Percentiles rank a stretch among this genome's conserved stretches.
These are phyloP conservation scores for Blastocystis sp. DNA, from an alignment of 352 stramenopile genomes.

Conservation along the genomic window DNA sequence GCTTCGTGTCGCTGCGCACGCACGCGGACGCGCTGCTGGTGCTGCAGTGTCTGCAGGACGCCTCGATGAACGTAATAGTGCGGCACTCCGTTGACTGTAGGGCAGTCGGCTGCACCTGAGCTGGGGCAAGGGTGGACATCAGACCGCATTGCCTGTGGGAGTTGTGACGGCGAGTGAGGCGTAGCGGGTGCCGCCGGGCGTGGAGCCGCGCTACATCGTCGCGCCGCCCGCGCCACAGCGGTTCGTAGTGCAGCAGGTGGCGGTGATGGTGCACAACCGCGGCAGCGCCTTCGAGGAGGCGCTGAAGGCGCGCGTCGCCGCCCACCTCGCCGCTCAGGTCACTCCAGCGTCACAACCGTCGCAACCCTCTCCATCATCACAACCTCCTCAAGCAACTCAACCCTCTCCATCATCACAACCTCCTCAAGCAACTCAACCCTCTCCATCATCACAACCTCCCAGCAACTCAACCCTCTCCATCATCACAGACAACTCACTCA, in stretches of 20 bases:
- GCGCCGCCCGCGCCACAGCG: neutral
- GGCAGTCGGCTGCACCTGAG: neutral
- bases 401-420: too few species aligned
- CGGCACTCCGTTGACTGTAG: neutral
- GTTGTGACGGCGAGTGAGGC: neutral
- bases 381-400: too few species aligned
- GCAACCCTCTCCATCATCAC: too few species aligned
- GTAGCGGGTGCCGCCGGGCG: slow-evolving; percentile 19
- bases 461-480: too few species aligned
- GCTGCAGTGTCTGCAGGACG: slow-evolving; percentile 3
- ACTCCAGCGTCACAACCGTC: too few species aligned
- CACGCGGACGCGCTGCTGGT: slow-evolving; percentile 20
- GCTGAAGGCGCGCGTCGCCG: neutral
- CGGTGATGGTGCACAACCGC: slow-evolving; percentile 52
- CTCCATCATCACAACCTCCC: too few species aligned
- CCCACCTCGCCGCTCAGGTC: too few species aligned
- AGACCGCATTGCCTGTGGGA: neutral
- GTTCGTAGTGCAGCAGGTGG: neutral
- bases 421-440: too few species aligned
- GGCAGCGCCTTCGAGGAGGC: slow-evolving; percentile 14
- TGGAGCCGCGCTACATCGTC: neutral
- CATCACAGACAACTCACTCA: too few species aligned
- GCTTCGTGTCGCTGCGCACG: slow-evolving; percentile 33
- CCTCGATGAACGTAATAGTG: neutral
- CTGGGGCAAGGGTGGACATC: neutral